Evolutionary conservation across 352 stramenopile species (phyloP).

Genomic region (Globisporangium apiculatum): DNA sequence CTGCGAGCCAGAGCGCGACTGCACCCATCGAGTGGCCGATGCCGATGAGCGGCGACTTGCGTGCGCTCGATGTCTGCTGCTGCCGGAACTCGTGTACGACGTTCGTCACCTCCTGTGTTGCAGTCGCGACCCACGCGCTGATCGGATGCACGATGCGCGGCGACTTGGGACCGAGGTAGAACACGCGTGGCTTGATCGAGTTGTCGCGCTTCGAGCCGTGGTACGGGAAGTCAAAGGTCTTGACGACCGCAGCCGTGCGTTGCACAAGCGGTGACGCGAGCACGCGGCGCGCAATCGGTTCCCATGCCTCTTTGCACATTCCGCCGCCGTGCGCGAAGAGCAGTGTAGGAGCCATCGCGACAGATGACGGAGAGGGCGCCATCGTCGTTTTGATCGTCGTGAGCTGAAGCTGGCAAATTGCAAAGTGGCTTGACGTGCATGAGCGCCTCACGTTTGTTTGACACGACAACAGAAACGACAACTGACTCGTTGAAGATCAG

Average conservation of each 20-base stretch:
- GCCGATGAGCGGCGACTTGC: slow-evolving; percentile 28
- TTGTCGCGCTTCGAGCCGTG: slow-evolving; percentile 34
- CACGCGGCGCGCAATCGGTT: slow-evolving; percentile 31
- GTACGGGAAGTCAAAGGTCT: slow-evolving; percentile 30
- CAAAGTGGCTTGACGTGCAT: too few species aligned
- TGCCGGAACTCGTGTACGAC: slow-evolving; percentile 10
- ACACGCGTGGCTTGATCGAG: slow-evolving; percentile 14
- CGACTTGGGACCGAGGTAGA: slow-evolving; percentile 6
- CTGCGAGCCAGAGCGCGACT: slow-evolving; percentile 26
- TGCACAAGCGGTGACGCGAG: slow-evolving; percentile 3
- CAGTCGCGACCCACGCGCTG: slow-evolving; percentile 17
- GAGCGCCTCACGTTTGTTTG: too few species aligned
- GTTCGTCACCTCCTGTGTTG: slow-evolving; percentile 11
- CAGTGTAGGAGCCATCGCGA: neutral
- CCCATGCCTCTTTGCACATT: slow-evolving; percentile 47
- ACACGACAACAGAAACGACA: too few species aligned
- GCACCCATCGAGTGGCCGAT: slow-evolving; percentile 46
- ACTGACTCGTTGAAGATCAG: too few species aligned
- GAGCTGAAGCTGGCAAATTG: too few species aligned
- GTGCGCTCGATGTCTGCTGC: neutral
- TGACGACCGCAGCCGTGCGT: neutral
- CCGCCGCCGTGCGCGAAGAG: slow-evolving; percentile 15
- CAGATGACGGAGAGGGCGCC: too few species aligned
- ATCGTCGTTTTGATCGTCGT: too few species aligned
- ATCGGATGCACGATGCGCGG: slow-evolving; percentile 31